These are phyloP conservation scores for Punica granatum DNA, from an alignment of 345 rosid species.

Conservation along the genomic window DNA sequence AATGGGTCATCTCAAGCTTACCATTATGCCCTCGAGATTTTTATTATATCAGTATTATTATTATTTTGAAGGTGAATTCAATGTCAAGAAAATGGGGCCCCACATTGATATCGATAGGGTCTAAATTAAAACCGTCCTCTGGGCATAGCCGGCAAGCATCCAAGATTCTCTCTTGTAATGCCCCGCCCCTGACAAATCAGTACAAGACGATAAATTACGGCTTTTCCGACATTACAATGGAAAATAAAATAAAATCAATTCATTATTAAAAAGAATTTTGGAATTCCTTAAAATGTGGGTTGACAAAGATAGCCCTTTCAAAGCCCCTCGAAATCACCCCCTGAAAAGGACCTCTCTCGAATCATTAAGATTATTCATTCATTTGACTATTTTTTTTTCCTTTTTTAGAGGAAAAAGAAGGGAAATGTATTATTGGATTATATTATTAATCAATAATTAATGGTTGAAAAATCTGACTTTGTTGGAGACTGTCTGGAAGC, in stretches of 20 bases:
- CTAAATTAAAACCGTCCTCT: no score
- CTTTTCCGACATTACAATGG: background rate
- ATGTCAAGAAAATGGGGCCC: no score
- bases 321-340: background rate
- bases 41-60: no score
- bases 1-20: no score
- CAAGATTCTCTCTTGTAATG: background rate
- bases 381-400: no score
- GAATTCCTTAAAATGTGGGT: background rate
- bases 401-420: no score
- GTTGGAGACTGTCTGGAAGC: background rate
- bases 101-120: no score
- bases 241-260: background rate
- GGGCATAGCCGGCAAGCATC: background rate
- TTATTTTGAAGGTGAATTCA: no score
- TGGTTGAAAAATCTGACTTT: background rate
- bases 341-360: no score
- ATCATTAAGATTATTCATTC: no score
- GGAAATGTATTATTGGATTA: no score
- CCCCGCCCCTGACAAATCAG: background rate
- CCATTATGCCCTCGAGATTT: no score
- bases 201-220: background rate
- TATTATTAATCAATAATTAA: background rate
- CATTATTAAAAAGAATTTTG: background rate
- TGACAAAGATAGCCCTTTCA: background rate